These are phyloP conservation scores for Microsporum canis DNA, from an alignment of 2,329 filamentous ascomycete genomes.

Conservation along the genomic window DNA sequence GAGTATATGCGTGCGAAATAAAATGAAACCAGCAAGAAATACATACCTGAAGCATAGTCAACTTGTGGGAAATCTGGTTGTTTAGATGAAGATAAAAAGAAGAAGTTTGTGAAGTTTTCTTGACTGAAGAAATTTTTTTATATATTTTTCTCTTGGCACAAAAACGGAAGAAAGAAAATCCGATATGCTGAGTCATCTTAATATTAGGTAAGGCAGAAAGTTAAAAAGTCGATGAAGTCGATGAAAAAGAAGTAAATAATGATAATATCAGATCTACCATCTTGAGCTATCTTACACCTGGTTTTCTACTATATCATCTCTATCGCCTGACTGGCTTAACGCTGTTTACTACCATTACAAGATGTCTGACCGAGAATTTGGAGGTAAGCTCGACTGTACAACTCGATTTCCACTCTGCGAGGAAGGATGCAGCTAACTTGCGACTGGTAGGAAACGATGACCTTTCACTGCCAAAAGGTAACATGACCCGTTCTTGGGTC, in stretches of 20 bases:
- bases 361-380: conserved; percentile 14
- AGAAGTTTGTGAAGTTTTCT: background rate
- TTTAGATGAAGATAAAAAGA: background rate
- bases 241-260: background rate
- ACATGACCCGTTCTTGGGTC: background rate
- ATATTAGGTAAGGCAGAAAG: background rate
- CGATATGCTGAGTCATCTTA: background rate
- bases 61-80: background rate
- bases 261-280: background rate
- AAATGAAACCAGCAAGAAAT: background rate
- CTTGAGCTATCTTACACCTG: background rate
- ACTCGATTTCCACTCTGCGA: background rate
- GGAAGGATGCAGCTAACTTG: conserved; percentile 6
- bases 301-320: no score
- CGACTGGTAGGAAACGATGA: conserved; percentile 42
- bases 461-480: conserved; percentile 49
- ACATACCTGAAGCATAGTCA: background rate
- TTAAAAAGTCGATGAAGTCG: background rate
- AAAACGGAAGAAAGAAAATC: background rate
- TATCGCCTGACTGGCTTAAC: no score
- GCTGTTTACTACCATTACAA: background rate
- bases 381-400: conserved; percentile 3
- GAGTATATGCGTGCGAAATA: background rate
- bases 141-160: background rate
- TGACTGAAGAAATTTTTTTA: background rate